Evolutionary conservation across 2,329 filamentous ascomycete genomes (phyloP).

Genomic region (Sphaceloma murrayae): DNA sequence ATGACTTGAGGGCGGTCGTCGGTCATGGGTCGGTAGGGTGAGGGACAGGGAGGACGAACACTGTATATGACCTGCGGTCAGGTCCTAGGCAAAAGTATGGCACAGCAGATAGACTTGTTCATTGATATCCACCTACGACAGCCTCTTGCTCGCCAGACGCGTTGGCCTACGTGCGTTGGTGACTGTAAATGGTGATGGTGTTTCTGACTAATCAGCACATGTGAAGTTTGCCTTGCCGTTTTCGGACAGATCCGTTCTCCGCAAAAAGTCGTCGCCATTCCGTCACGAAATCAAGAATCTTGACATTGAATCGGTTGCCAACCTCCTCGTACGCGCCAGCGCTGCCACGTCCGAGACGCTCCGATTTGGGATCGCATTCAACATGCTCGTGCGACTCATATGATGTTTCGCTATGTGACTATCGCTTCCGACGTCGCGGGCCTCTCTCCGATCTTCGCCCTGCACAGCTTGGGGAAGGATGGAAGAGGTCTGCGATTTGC

Average conservation of each 20-base stretch:
- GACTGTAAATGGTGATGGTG: too few species aligned
- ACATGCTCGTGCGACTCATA: slow-evolving; percentile 13
- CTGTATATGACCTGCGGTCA: too few species aligned
- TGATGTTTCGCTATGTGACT: slow-evolving; percentile 15
- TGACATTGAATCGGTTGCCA: background rate
- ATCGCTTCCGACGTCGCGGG: slow-evolving; percentile 12
- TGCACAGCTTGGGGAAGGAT: background rate
- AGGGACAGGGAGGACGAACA: too few species aligned
- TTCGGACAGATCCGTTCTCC: slow-evolving; percentile 4
- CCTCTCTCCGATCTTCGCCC: background rate
- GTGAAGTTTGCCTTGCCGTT: background rate
- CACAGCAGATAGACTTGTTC: slow-evolving; percentile 1
- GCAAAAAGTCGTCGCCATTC: background rate
- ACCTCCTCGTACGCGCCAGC: background rate
- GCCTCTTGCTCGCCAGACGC: too few species aligned
- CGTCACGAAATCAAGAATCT: slow-evolving; percentile 14
- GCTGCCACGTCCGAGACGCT: background rate
- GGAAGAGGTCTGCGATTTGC: background rate
- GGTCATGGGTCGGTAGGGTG: too few species aligned
- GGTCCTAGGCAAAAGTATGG: slow-evolving; percentile 2
- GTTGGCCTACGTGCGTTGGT: too few species aligned
- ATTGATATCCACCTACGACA: slow-evolving; percentile 9
- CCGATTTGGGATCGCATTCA: slow-evolving; percentile 5
- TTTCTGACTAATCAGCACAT: too few species aligned
- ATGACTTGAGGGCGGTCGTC: slow-evolving; percentile 5